Evolutionary conservation across 2,329 filamentous ascomycete genomes (phyloP).

Genomic region (Fonsecaea multimorphosa): DNA sequence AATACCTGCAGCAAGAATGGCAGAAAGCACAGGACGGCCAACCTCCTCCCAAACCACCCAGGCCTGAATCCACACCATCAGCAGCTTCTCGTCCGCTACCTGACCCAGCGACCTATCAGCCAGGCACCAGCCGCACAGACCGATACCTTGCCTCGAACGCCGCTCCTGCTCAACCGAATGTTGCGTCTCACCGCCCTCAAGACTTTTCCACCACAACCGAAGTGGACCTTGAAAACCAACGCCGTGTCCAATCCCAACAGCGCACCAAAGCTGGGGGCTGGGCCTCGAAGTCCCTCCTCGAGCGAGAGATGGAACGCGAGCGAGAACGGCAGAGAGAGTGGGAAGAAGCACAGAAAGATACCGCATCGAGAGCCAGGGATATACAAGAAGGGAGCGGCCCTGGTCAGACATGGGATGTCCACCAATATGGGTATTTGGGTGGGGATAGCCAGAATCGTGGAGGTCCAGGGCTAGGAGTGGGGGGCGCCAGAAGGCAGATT

Average conservation of each 20-base stretch:
- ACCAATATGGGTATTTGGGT: conserved; percentile 69
- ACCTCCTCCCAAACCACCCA: conserved; percentile 37
- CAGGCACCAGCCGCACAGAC: conserved; percentile 57
- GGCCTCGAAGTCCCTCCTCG: conserved; percentile 68
- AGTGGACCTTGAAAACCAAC: conserved; percentile 61
- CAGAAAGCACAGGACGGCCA: conserved; percentile 48
- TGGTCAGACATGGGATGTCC: conserved; percentile 61
- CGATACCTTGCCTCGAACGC: conserved; percentile 62
- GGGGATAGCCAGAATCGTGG: conserved; percentile 66
- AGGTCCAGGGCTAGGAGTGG: conserved; percentile 58
- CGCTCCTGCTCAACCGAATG: conserved; percentile 51
- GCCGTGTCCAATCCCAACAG: conserved; percentile 58
- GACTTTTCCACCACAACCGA: conserved; percentile 62
- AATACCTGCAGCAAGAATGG: conserved; percentile 64
- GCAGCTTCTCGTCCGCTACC: conserved; percentile 52
- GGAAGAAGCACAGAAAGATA: conserved; percentile 65
- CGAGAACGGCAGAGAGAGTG: conserved; percentile 69
- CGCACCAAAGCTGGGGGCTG: conserved; percentile 66
- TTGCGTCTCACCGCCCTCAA: conserved; percentile 49
- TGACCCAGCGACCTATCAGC: conserved; percentile 49
- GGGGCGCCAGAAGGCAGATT: conserved; percentile 65
- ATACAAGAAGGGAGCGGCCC: conserved; percentile 56
- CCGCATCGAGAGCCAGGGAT: conserved; percentile 54
- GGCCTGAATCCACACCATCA: conserved; percentile 21
- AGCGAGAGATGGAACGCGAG: conserved; percentile 71